These are phyloP conservation scores for Pseudonitzschia delicatissima DNA, from an alignment of 108 stramenopile species.

Conservation along the genomic window DNA sequence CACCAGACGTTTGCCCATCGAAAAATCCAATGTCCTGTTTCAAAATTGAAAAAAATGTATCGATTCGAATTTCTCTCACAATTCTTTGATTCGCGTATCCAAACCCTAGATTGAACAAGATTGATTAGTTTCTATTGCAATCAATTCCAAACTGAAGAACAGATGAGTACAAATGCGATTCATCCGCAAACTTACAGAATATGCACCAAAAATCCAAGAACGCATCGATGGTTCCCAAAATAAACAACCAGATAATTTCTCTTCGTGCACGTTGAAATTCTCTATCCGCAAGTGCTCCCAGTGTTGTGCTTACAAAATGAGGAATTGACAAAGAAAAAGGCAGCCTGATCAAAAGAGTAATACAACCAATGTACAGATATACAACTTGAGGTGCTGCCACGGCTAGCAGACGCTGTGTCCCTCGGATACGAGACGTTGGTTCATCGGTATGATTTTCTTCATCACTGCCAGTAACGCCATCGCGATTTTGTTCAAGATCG, in stretches of 20 bases:
- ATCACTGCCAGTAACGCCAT: neutral
- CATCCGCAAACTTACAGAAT: conserved; percentile 40
- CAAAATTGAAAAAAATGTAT: conserved; percentile 68
- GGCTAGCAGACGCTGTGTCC: conserved; percentile 70
- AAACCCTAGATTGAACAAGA: conserved; percentile 40
- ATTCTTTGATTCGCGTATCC: conserved; percentile 84
- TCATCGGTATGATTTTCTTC: neutral
- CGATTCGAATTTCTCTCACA: conserved; percentile 69
- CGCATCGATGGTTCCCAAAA: conserved; percentile 76
- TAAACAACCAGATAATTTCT: conserved; percentile 72
- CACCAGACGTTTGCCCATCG: conserved; percentile 69
- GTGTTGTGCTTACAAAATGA: conserved; percentile 80
- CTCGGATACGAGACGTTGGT: conserved; percentile 58
- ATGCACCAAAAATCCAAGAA: conserved; percentile 89
- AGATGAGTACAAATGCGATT: conserved; percentile 9
- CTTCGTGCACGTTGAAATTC: conserved; percentile 63
- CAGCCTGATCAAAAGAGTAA: conserved; percentile 77
- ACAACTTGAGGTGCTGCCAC: conserved; percentile 71
- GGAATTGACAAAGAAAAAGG: conserved; percentile 85
- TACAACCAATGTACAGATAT: conserved; percentile 78
- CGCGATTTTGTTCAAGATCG: neutral
- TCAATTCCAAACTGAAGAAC: conserved; percentile 29
- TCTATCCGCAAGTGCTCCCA: conserved; percentile 61
- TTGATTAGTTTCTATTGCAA: neutral
- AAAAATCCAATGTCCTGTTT: conserved; percentile 82